Conservation (phyloP, 495 filamentous ascomycete species). For the Pseudomonodictys pantanalensis region DNA sequence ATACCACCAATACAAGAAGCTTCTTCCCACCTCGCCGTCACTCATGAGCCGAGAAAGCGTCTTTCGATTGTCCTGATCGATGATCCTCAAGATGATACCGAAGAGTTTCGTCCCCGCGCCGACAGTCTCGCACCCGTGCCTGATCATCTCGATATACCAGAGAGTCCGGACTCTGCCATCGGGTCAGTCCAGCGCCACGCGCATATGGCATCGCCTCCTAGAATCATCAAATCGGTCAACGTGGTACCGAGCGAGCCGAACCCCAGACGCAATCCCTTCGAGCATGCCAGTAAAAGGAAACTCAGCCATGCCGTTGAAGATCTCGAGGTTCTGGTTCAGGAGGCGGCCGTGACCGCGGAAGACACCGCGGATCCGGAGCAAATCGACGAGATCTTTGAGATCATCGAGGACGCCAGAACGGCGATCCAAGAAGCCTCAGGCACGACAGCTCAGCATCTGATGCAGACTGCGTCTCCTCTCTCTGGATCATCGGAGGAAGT, state of each 20-base stretch:
- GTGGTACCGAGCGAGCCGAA: background rate
- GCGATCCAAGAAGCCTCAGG: conserved; percentile 31
- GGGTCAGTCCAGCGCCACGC: background rate
- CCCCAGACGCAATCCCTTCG: conserved; percentile 6
- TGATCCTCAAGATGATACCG: background rate
- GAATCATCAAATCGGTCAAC: conserved; percentile 10
- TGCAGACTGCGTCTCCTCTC: conserved; percentile 13
- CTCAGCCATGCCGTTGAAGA: conserved; percentile 32
- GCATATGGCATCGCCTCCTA: background rate
- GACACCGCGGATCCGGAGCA: conserved; percentile 29
- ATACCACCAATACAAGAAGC: background rate
- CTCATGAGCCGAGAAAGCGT: background rate
- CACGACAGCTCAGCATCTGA: conserved; percentile 11
- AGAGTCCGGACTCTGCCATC: conserved; percentile 6
- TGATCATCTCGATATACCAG: conserved; percentile 11
- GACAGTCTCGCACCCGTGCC: conserved; percentile 15
- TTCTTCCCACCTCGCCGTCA: background rate
- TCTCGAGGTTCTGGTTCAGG: conserved; percentile 38
- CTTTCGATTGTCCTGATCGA: background rate
- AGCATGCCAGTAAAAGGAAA: background rate
- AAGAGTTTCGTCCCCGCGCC: background rate
- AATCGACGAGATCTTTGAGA: conserved; percentile 34
- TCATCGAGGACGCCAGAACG: conserved; percentile 36
- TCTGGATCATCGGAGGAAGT: conserved; percentile 18
- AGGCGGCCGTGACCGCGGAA: conserved; percentile 36